Conservation (phyloP, 2,329 filamentous ascomycete species). For the Neonectria ditissima region DNA sequence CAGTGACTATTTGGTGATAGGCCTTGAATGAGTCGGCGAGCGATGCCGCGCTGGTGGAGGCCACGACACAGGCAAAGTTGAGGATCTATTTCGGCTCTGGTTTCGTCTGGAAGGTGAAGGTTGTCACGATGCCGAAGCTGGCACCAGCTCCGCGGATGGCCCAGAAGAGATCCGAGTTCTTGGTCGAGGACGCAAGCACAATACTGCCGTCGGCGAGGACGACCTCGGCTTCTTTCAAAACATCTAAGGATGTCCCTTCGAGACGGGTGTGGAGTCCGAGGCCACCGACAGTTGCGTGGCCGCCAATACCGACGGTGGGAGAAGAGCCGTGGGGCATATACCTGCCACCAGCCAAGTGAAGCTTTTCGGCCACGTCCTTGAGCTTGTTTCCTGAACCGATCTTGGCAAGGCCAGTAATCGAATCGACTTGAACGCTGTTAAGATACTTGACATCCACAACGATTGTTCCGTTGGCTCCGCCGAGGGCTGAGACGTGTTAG, state of each 20-base stretch:
- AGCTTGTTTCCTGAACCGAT: not conserved
- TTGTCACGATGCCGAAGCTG: constrained; percentile 13
- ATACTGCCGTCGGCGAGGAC: constrained; percentile 11
- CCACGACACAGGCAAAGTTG: not conserved
- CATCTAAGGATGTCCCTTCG: not conserved
- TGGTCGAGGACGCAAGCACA: not conserved
- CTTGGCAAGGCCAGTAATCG: not conserved
- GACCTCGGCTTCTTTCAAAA: constrained; percentile 8
- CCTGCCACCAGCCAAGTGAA: not conserved
- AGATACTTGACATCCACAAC: not conserved
- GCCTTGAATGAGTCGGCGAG: not conserved
- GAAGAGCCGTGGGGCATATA: not conserved
- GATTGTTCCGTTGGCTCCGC: not conserved
- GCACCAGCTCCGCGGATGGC: constrained; percentile 12
- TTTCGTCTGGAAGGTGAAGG: constrained; percentile 7
- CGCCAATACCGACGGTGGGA: constrained; percentile 3
- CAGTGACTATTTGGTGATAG: not conserved
- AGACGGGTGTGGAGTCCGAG: constrained; percentile 2
- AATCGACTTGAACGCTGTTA: not conserved
- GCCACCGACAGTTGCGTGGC: constrained; percentile 13
- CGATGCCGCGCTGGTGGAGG: not conserved
- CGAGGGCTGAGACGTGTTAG: not conserved
- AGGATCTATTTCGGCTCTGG: not conserved
- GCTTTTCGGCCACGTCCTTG: not conserved
- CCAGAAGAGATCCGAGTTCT: constrained; percentile 9